phyloP scores from a whole-genome alignment of 2,329 filamentous ascomycete species.

The Macrophomina phaseolina region DNA sequence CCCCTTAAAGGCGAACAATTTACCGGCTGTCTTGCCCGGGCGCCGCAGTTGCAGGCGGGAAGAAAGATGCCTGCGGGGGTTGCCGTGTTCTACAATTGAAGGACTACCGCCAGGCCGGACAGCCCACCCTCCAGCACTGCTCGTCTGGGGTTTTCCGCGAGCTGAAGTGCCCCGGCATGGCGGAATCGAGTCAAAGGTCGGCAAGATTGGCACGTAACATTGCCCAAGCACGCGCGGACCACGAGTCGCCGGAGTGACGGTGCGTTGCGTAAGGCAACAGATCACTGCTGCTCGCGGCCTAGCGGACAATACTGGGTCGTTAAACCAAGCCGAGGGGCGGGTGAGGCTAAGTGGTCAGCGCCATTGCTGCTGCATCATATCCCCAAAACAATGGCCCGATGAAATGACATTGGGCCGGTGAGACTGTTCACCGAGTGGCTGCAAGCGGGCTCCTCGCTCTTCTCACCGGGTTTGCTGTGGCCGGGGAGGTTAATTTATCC shows the following conservation, averaged over 20 bases:
- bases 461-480: background rate
- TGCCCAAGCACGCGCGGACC: background rate
- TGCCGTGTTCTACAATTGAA: background rate
- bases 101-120: conserved; percentile 6
- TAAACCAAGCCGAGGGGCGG: background rate
- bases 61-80: background rate
- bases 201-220: background rate
- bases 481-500: conserved; percentile 11
- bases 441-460: background rate
- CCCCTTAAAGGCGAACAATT: background rate
- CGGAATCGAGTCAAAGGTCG: background rate
- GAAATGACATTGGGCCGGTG: background rate
- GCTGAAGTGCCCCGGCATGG: background rate
- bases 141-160: conserved; percentile 4
- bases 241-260: background rate
- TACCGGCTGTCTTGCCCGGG: background rate
- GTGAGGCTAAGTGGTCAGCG: conserved; percentile 6
- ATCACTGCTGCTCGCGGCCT: conserved; percentile 21
- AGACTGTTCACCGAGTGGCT: background rate
- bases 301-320: conserved; percentile 8
- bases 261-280: background rate
- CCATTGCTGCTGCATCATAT: background rate
- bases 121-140: background rate
- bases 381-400: too few species aligned
- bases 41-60: background rate